These are phyloP conservation scores for Plicaturopsis crispa DNA, from an alignment of 768 basidiomycete genomes.

Conservation along the genomic window DNA sequence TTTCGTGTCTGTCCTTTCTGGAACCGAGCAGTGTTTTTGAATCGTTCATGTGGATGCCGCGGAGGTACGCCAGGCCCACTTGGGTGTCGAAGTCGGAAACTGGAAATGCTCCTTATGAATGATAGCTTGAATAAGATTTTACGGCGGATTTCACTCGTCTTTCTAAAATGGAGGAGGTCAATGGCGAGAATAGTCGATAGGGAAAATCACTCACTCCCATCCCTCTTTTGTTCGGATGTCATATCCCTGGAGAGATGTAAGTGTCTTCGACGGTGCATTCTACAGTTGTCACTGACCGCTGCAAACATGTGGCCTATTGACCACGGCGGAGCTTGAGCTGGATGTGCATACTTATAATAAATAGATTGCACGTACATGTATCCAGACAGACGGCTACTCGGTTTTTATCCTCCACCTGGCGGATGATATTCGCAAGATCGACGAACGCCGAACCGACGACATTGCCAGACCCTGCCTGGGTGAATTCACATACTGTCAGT, in stretches of 20 bases:
- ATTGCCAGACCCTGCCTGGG: constrained; percentile 72
- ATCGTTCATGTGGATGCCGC: constrained; percentile 84
- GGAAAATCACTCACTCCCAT: constrained; percentile 51
- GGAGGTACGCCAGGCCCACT: constrained; percentile 66
- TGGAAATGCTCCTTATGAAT: constrained; percentile 5
- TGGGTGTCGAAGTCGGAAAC: constrained; percentile 50
- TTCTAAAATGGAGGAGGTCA: constrained; percentile 8
- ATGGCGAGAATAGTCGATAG: constrained; percentile 1
- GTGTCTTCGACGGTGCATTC: not conserved
- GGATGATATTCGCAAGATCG: constrained; percentile 64
- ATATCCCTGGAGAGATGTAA: constrained; percentile 46
- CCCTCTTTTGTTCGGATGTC: constrained; percentile 68
- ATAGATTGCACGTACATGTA: constrained; percentile 48
- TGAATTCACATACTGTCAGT: too few species aligned
- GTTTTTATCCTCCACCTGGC: constrained; percentile 60
- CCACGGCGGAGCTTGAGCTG: not conserved
- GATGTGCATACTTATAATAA: not conserved
- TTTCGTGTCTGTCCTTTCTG: constrained; percentile 76
- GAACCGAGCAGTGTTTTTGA: constrained; percentile 59
- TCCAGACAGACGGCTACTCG: constrained; percentile 81
- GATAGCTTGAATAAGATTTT: not conserved
- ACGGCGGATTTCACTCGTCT: not conserved
- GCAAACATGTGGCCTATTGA: constrained; percentile 67
- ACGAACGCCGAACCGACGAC: constrained; percentile 67
- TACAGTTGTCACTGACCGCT: constrained; percentile 37